phyloP scores from a whole-genome alignment of 352 stramenopile species.

The Pythium aquatile region DNA sequence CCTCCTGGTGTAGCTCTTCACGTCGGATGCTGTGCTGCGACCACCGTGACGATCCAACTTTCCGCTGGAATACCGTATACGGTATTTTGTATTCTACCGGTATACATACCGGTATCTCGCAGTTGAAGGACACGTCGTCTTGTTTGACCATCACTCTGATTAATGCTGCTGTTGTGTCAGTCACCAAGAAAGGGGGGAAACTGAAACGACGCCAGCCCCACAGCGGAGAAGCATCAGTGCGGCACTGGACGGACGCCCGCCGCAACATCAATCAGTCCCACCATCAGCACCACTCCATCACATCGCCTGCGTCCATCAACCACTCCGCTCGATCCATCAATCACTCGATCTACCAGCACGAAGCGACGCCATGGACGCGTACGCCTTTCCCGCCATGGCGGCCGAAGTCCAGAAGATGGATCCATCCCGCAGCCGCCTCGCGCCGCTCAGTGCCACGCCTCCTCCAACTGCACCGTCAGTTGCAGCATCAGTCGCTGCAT shows the following conservation, averaged over 20 bases:
- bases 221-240: background rate
- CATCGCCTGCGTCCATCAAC: background rate
- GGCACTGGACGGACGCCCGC: background rate
- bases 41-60: constrained; percentile 5
- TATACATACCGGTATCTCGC: background rate
- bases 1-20: constrained; percentile 2
- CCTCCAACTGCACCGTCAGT: background rate
- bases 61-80: background rate
- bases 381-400: constrained; percentile 20
- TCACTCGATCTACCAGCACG: background rate
- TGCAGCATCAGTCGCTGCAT: background rate
- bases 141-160: constrained; percentile 22
- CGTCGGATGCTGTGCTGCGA: constrained; percentile 5
- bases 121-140: constrained; percentile 16
- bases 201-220: constrained; percentile 27
- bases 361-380: constrained; percentile 21
- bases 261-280: background rate
- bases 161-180: background rate
- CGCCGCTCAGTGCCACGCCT: background rate
- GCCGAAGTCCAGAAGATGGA: constrained; percentile 29
- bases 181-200: constrained; percentile 7
- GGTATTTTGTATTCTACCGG: background rate
- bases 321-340: background rate
- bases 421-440: background rate
- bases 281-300: background rate